phyloP scores from a whole-genome alignment of 345 rosid genomes.

The Boechera stricta region DNA sequence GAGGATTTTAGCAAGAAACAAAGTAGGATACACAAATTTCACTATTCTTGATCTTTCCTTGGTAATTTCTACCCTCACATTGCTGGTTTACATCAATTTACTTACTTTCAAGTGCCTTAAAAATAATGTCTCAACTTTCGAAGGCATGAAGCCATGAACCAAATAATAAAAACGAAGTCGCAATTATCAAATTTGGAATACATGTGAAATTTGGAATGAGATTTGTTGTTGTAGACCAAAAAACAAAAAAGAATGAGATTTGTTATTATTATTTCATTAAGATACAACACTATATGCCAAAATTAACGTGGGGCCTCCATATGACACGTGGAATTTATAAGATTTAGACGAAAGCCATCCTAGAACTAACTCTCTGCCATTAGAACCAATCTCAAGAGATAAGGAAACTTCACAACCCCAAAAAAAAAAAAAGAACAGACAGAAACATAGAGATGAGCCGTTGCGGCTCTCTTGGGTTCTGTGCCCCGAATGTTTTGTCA shows the following conservation, averaged over 20 bases:
- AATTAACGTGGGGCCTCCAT: conserved; percentile 1
- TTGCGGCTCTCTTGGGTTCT: conserved; percentile 48
- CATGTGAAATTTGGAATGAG: background rate
- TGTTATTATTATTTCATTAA: background rate
- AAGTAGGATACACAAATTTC: background rate
- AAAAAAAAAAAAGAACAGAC: background rate
- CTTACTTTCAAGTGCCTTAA: background rate
- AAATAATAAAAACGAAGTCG: background rate
- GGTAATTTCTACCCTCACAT: background rate
- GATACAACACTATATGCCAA: conserved; percentile 16
- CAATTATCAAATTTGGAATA: background rate
- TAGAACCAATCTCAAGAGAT: conserved; percentile 42
- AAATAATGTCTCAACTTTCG: too few species aligned
- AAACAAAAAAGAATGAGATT: background rate
- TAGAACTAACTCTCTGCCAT: conserved; percentile 22
- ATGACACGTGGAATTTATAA: conserved; percentile 22
- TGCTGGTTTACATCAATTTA: too few species aligned
- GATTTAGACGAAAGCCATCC: conserved; percentile 8
- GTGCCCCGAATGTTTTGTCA: conserved; percentile 49
- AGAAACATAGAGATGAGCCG: conserved; percentile 39
- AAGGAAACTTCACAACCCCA: conserved; percentile 20
- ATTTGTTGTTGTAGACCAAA: background rate
- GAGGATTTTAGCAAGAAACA: background rate
- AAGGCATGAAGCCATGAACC: background rate
- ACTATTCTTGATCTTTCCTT: background rate